Base-by-base conservation (phyloP, 768 basidiomycete species). In the Leucocoprinus sp. region DNA sequence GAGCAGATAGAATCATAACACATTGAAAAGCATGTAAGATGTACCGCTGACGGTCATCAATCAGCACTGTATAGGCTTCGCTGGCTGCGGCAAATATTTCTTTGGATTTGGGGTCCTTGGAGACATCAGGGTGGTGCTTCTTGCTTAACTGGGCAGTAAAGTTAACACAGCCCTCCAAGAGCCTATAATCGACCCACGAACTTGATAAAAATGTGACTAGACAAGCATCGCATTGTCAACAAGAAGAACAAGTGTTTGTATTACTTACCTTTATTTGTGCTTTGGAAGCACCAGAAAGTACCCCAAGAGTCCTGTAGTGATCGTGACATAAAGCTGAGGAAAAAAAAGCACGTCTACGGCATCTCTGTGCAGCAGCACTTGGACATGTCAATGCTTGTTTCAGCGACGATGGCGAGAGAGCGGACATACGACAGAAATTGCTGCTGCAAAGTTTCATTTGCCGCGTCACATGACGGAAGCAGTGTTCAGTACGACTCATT, bases 121-220 rank as follows among this genome's bases (percentile, higher is more conserved):
- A 66, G 18, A 75, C 61, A 48, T 75, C 73, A 1, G 73, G 73
- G 52, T 75, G 73, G 46, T 74, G 70, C 47, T 57, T 55, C 54
- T 71, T 73, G 59, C 71, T 72, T 49, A 72, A 52, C 69, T 71
- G 46, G 22, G 50, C 24, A 24, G 38, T 27, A 34, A 34, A 2
- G 19, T 17, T n/a, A 35, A 21, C 40, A 33, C 42, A 33, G 12
- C 23, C 12, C 38, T 23, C 17, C 8, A 8, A 22, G 12, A 37
- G 31, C 5, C 8, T 12, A 19, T 23, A 5, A 23, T n/a, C n/a
- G 6, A 35, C 34, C 37, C 43, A 42, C 51, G 42, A 45, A 66
- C 70, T 60, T 65, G 61, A 44, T 72, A 72, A 46, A 67, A 72
- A 43, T 64, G 64, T 31, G 69, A 64, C 70, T 71, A 46, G 12